A percentile compares a stretch with the other conserved stretches of the same genome.
These are phyloP conservation scores for Saposhnikovia divaricata DNA, from an alignment of 129 eudicot genomes.

Conservation along the genomic window DNA sequence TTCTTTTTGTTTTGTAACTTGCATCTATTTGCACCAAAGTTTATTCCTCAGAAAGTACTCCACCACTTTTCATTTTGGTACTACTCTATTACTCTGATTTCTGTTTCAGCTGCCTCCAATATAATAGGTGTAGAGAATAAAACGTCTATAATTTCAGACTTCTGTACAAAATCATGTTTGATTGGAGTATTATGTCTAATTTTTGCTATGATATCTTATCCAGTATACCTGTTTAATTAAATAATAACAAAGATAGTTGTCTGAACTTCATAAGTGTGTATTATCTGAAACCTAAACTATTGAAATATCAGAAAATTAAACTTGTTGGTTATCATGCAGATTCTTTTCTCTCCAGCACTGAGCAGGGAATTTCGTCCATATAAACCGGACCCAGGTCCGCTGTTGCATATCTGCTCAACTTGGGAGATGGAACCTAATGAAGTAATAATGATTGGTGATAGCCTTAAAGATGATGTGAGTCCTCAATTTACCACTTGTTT, in stretches of 20 bases:
- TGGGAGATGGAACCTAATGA: constrained; percentile 83
- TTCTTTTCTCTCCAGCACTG: constrained; percentile 79
- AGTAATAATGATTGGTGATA: constrained; percentile 98
- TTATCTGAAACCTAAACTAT: not conserved
- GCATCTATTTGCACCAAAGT: not conserved
- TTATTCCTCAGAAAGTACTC: not conserved
- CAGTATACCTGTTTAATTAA: not conserved
- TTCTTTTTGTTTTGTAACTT: not conserved
- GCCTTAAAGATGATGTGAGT: constrained; percentile 95
- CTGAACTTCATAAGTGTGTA: not conserved
- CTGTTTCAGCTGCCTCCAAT: not conserved
- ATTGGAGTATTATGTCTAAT: not conserved
- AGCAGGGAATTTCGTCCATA: constrained; percentile 94
- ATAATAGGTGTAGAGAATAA: not conserved
- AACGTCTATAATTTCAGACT: not conserved
- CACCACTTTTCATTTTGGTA: not conserved
- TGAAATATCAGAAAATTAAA: not conserved
- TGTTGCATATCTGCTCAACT: constrained; percentile 76
- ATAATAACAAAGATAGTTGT: not conserved
- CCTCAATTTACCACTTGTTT: not conserved
- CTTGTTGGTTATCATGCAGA: constrained; percentile 40
- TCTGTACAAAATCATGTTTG: not conserved
- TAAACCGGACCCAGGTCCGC: constrained; percentile 95
- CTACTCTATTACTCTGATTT: not conserved
- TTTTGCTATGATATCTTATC: not conserved